These are phyloP conservation scores for Citrus unshiu DNA, from an alignment of 345 rosid species.

Conservation along the genomic window DNA sequence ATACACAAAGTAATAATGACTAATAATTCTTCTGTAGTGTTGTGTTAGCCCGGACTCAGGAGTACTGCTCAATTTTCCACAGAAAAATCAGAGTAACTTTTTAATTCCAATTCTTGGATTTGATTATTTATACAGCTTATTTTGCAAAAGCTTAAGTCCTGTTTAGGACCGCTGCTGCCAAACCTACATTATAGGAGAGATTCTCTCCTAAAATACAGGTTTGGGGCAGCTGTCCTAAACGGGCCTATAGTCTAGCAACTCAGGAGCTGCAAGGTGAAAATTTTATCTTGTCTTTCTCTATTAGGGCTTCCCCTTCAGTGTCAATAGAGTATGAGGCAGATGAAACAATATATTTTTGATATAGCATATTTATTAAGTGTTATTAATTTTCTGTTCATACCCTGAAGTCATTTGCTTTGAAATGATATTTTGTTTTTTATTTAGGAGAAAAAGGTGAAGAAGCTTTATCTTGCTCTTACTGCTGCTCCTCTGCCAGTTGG, in stretches of 20 bases:
- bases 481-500: constrained; percentile 76
- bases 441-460: constrained; percentile 80
- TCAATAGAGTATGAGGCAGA: background rate
- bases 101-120: background rate
- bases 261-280: background rate
- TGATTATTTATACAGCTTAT: background rate
- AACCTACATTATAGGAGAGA: too few relatives aligned
- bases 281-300: background rate
- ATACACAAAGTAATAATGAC: constrained; percentile 1
- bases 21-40: constrained; percentile 50
- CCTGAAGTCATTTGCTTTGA: background rate
- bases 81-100: constrained; percentile 63
- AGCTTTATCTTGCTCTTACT: constrained; percentile 85
- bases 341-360: background rate
- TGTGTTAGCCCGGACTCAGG: constrained; percentile 73
- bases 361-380: background rate
- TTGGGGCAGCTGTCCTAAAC: too few relatives aligned
- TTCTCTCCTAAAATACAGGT: too few relatives aligned
- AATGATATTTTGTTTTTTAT: background rate
- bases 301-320: background rate
- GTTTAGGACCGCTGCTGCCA: too few relatives aligned
- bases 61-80: constrained; percentile 81
- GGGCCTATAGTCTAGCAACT: background rate
- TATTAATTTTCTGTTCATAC: background rate
- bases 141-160: background rate